phyloP scores from a whole-genome alignment of 2,329 filamentous ascomycete genomes.

The Fusarium lyarnte region DNA sequence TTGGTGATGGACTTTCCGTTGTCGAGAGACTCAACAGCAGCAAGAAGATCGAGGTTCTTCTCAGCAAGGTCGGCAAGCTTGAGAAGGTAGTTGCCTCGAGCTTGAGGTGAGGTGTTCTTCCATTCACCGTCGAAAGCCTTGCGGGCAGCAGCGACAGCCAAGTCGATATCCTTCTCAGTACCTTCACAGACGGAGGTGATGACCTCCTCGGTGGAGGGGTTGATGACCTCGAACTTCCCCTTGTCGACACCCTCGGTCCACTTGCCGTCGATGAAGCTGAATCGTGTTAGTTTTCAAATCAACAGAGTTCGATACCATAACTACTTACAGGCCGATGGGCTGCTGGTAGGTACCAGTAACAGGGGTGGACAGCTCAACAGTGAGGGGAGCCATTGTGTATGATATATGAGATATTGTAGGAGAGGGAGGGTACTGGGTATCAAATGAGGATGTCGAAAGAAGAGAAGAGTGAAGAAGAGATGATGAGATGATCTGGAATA shows the following conservation, averaged over 20 bases:
- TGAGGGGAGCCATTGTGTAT: slow-evolving; percentile 50
- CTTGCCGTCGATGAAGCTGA: slow-evolving; percentile 91
- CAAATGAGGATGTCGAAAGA: slow-evolving; percentile 25
- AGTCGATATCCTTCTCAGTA: slow-evolving; percentile 84
- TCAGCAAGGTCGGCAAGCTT: slow-evolving; percentile 85
- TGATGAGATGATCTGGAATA: slow-evolving; percentile 41
- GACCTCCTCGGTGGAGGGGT: slow-evolving; percentile 84
- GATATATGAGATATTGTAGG: slow-evolving; percentile 18
- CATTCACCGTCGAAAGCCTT: slow-evolving; percentile 83
- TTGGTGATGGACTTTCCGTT: slow-evolving; percentile 84
- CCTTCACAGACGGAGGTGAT: slow-evolving; percentile 86
- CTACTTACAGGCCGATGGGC: slow-evolving; percentile 68
- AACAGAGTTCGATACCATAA: background rate
- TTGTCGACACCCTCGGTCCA: slow-evolving; percentile 82
- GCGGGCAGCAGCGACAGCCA: slow-evolving; percentile 86
- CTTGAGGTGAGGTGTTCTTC: slow-evolving; percentile 72
- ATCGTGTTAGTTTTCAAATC: slow-evolving; percentile 31
- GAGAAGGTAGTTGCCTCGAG: slow-evolving; percentile 74
- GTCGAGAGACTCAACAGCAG: slow-evolving; percentile 86
- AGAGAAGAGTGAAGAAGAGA: slow-evolving; percentile 11
- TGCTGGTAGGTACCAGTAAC: slow-evolving; percentile 67
- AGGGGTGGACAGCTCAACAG: slow-evolving; percentile 74
- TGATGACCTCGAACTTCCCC: slow-evolving; percentile 92
- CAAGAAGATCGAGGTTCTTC: slow-evolving; percentile 79
- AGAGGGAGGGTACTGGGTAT: slow-evolving; percentile 35